A percentile compares a stretch with the other conserved stretches of the same genome.
Conservation (phyloP, 257 asterid genomes). For the Solanum ossicruentum region DNA sequence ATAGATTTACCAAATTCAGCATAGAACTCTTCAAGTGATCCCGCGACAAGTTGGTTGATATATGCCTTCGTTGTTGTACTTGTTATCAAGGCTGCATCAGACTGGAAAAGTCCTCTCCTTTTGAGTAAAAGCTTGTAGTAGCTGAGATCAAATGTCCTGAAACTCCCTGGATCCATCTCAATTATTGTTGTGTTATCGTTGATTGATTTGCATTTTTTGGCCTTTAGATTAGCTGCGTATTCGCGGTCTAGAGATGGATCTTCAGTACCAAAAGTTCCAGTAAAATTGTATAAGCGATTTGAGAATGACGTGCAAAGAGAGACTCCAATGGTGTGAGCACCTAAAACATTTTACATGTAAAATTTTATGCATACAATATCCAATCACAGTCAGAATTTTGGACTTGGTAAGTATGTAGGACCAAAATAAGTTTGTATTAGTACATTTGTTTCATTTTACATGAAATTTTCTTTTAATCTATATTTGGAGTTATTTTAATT, state of each 20-base stretch:
- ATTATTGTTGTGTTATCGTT: conserved; percentile 28
- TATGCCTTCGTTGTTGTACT: conserved; percentile 22
- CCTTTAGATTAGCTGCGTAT: conserved; percentile 47
- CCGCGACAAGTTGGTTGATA: conserved; percentile 22
- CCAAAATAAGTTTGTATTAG: too few species aligned
- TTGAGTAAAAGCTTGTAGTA: conserved; percentile 46
- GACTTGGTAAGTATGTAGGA: too few species aligned
- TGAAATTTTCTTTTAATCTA: too few species aligned
- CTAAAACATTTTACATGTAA: conserved; percentile 2
- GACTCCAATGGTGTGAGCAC: conserved; percentile 70
- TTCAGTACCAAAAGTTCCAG: conserved; percentile 35
- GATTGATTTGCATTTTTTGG: conserved; percentile 27
- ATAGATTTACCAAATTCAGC: conserved; percentile 40
- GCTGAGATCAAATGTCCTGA: conserved; percentile 55
- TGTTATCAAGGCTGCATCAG: conserved; percentile 44
- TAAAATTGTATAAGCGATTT: conserved; percentile 46
- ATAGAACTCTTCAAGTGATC: conserved; percentile 22
- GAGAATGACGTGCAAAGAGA: conserved; percentile 44
- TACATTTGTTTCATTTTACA: too few species aligned
- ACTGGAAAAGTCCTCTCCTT: conserved; percentile 49
- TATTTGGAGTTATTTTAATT: too few species aligned
- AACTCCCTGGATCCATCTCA: conserved; percentile 68
- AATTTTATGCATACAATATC: too few species aligned
- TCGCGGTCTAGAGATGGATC: conserved; percentile 61
- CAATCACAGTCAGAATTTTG: too few species aligned